phyloP scores from a whole-genome alignment of 129 eudicot genomes.

The Heracleum sosnowskyi region DNA sequence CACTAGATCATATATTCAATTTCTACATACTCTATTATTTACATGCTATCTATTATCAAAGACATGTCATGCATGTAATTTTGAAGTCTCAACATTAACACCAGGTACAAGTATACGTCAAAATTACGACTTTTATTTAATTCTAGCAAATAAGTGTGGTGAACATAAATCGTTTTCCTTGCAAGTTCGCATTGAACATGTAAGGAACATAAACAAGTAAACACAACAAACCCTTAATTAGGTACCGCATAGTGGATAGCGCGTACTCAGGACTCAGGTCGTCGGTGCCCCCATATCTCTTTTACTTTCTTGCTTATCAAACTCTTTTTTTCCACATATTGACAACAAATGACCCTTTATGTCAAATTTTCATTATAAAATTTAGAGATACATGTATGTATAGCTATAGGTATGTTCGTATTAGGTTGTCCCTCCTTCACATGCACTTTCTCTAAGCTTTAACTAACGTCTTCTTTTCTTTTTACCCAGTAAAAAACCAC shows the following conservation, averaged over 20 bases:
- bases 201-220: too few relatives aligned
- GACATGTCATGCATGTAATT: too few relatives aligned
- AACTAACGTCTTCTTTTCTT: constrained; percentile 3
- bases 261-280: background rate
- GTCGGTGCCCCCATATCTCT: constrained; percentile 4
- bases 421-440: constrained; percentile 4
- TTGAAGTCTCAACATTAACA: too few relatives aligned
- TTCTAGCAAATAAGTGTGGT: background rate
- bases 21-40: too few relatives aligned
- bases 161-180: background rate
- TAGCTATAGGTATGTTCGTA: background rate
- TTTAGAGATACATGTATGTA: background rate
- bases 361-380: background rate
- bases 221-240: background rate
- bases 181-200: background rate
- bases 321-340: background rate
- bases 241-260: background rate
- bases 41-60: too few relatives aligned
- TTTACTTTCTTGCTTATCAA: background rate
- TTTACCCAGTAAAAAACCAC: background rate
- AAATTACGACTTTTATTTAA: too few relatives aligned
- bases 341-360: background rate
- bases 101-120: too few relatives aligned
- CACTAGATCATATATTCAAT: too few relatives aligned
- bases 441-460: background rate